Evolutionary conservation across 352 stramenopile species (phyloP).

Genomic region (Pythium biforme): DNA sequence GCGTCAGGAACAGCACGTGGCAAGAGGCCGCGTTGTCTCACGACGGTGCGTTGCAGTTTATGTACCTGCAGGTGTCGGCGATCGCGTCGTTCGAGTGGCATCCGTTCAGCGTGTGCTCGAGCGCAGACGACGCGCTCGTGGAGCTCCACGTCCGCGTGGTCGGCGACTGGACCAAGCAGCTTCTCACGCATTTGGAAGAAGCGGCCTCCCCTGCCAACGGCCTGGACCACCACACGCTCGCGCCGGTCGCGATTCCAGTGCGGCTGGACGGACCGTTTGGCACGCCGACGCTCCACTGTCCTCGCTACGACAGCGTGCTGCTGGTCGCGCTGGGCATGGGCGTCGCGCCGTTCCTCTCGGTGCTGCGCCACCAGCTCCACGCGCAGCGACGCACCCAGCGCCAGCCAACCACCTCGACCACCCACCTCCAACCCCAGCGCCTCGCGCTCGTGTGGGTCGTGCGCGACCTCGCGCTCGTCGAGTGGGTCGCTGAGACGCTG

Average conservation of each 20-base stretch:
- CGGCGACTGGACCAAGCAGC: slow-evolving; percentile 43
- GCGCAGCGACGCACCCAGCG: slow-evolving; percentile 19
- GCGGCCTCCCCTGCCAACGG: background rate
- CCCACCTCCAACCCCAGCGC: background rate
- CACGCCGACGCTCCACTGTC: slow-evolving; percentile 26
- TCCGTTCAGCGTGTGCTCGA: slow-evolving; percentile 71
- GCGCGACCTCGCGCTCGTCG: slow-evolving; percentile 16
- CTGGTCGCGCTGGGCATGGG: slow-evolving; percentile 41
- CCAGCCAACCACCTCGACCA: background rate
- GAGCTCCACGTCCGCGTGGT: slow-evolving; percentile 41
- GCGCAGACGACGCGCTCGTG: slow-evolving; percentile 40
- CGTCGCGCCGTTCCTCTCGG: slow-evolving; percentile 44
- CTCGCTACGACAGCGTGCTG: slow-evolving; percentile 32
- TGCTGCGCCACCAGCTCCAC: slow-evolving; percentile 43
- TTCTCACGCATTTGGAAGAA: background rate
- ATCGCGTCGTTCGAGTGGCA: slow-evolving; percentile 73
- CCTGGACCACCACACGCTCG: background rate
- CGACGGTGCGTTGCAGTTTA: slow-evolving; percentile 34
- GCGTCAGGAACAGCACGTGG: no score
- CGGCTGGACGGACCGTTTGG: slow-evolving; percentile 39
- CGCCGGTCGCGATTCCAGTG: background rate
- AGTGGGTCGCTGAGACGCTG: slow-evolving; percentile 27
- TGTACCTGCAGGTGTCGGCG: slow-evolving; percentile 56
- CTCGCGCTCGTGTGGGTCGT: slow-evolving; percentile 35
- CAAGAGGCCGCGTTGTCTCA: background rate